Evolutionary conservation across 1,139 yeast genomes (phyloP), one percentile per base, ranked within the genome.

Genomic region (Arxiozyma slooffiae): DNA sequence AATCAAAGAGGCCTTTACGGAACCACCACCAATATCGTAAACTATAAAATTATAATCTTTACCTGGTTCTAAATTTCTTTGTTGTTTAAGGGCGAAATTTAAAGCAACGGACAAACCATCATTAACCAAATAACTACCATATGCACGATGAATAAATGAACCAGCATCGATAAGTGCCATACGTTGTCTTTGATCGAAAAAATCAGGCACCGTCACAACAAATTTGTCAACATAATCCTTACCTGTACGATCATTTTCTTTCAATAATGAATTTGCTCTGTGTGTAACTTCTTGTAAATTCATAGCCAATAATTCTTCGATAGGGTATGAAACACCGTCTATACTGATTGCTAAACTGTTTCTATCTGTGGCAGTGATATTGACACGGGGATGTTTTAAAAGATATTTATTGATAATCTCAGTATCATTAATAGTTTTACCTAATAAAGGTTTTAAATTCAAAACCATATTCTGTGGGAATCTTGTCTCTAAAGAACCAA

Each of bases 11-110:
- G 96, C 95, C 51, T 82, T 80, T 0, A 95, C 85, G 0, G 95
- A 82, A 1, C 96, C 95, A 2, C 96, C 94, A 48, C 99, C 99
- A 77, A 85, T 79, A 66, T 92, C 98, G 66, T 82, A 88, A 36
- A 94, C 77, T 49, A 89, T 66, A 61, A 85, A 87, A 61, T 82
- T 78, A 59, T 82, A 80, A 48, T 74, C 71, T 16, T 66, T 67
- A 4, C 72, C 74, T 38, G 74, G 68, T 18, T 73, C 74, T 49
- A 69, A 63, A 43, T 61, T 58, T 24, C 60, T 52, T 22, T 56
- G 57, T 41, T 66, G 68, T 44, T 67, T 71, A n/a, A 70, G 59
- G 1, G 77, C 79, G 64, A 80, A 89, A 63, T 89, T 88, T 47
- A 87, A 71, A 0, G 96, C 96, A 22, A 88, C 92, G 1, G 97